Percentiles rank a stretch among this genome's conserved stretches.
Conservation (phyloP, 2,329 filamentous ascomycete species). For the Colletotrichum shisoi region DNA sequence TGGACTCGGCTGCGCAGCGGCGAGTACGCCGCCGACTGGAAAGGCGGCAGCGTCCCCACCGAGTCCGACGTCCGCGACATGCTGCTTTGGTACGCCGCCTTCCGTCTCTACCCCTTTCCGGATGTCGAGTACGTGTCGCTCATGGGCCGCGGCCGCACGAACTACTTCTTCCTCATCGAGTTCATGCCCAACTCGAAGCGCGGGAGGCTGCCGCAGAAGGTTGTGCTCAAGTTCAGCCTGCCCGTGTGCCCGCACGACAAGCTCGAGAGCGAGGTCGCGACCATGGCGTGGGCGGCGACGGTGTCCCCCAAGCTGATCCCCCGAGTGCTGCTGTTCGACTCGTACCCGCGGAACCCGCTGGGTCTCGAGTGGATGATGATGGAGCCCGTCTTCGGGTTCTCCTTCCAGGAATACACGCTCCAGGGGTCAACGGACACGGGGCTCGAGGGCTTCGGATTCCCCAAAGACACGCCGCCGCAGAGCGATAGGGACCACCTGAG, state of each 20-base stretch:
- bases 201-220: constrained; percentile 3
- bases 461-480: neutral
- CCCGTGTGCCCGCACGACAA: constrained; percentile 33
- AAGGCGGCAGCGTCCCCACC: neutral
- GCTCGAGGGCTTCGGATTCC: constrained; percentile 2
- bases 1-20: constrained; percentile 4
- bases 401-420: constrained; percentile 17
- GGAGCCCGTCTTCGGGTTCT: constrained; percentile 24
- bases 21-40: constrained; percentile 15
- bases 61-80: neutral
- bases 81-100: constrained; percentile 14
- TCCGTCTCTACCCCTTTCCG: neutral
- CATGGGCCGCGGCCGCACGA: constrained; percentile 1
- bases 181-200: neutral
- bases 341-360: constrained; percentile 32
- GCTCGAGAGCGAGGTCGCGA: constrained; percentile 39
- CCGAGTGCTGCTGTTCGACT: constrained; percentile 31
- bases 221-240: constrained; percentile 28
- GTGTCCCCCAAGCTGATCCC: constrained; percentile 17
- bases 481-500: neutral
- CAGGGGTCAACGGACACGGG: constrained; percentile 21
- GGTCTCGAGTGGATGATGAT: constrained; percentile 39
- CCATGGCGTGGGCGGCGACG: constrained; percentile 27
- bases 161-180: constrained; percentile 19
- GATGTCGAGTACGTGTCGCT: constrained; percentile 6